Conservation (phyloP, 2,329 filamentous ascomycete genomes). For the Aspergillus eucalypticola region DNA sequence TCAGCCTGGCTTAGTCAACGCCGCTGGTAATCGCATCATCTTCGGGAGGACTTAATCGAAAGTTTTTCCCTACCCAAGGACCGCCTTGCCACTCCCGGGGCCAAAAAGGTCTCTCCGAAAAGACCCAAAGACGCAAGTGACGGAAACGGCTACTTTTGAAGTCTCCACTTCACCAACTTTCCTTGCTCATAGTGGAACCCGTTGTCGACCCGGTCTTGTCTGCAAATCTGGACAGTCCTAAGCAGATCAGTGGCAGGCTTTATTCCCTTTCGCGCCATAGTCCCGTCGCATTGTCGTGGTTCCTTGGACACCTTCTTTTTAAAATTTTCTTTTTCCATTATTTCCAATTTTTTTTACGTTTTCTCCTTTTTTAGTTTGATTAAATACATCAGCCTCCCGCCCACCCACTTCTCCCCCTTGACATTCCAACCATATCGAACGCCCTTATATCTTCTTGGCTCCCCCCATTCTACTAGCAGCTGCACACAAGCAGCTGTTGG, state of each 20-base stretch:
- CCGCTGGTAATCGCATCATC: constrained; percentile 16
- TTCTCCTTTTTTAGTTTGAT: constrained; percentile 1
- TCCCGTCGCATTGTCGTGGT: constrained; percentile 13
- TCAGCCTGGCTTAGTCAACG: constrained; percentile 24
- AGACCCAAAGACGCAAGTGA: constrained; percentile 18
- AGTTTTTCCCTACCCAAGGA: constrained; percentile 1
- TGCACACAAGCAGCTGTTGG: constrained; percentile 24
- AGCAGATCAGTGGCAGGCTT: constrained; percentile 33
- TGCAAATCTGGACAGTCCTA: constrained; percentile 45
- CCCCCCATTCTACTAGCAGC: constrained; percentile 15
- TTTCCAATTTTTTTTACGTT: constrained; percentile 14
- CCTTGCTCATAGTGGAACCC: constrained; percentile 32
- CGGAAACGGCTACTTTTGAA: constrained; percentile 32
- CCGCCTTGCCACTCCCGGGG: constrained; percentile 24
- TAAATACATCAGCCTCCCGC: constrained; percentile 8
- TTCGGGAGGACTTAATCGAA: constrained; percentile 5
- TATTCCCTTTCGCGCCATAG: constrained; percentile 16
- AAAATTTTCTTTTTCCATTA: constrained; percentile 8
- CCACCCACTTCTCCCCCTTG: not conserved
- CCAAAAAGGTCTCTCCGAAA: constrained; percentile 10
- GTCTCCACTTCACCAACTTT: constrained; percentile 15
- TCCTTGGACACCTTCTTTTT: constrained; percentile 23
- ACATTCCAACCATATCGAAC: not conserved
- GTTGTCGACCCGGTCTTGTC: constrained; percentile 48
- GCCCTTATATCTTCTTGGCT: not conserved